Evolutionary conservation across 768 basidiomycete species (phyloP), one percentile per base, ranked within the genome.

Genomic region (Amylocystis lapponica): DNA sequence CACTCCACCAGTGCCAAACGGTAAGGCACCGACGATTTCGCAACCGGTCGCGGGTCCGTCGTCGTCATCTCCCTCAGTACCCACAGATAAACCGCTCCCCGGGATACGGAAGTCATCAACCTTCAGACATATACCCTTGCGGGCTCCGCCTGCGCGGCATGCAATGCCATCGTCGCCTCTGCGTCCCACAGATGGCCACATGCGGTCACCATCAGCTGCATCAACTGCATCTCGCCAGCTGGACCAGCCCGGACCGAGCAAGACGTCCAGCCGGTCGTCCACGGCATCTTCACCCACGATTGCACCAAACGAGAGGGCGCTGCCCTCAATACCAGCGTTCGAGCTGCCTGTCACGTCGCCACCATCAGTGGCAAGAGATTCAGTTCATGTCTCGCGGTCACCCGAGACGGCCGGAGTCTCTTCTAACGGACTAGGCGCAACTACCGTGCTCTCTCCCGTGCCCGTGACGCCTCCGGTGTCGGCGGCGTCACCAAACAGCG

Each of bases 91-190:
- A 25, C 45, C 53, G 5, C 20, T 51, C 10, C 13, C 50, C 3
- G 39, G 55, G 9, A 43, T 58, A 9, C 57, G 66, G 35, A 76
- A 67, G 48, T 52, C 66, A 3, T 73, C 79, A 1, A 78, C 76
- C 0, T 78, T 80, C 56, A 70, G 79, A 21, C 75, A 70, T 36
- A 53, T 81, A 16, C 74, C 73, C 19, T 60, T 68, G 29, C 59
- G 63, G 5, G 20, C 47, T 14, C 25, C 58, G n/a, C 46, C 60
- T 23, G 12, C 57, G 45, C 35, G 54, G 20, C 43, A 53, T 4
- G 46, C 62, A 1, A 20, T 63, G 11, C 50, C 60, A 12, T 56
- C 65, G 2, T 70, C 69, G 12, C 62, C 70, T 7, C 54, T 70
- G 13, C 63, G 67, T 6, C 58, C 62, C 1, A 51, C 60, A 7